These are phyloP conservation scores for slime mould (Dictyostelium discoideum) DNA, from an alignment of 78 protist genomes.

Conservation along the genomic window dicty_2.7 NC_007091.3:237001-237500, in stretches of 20 bases:
- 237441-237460: no score
- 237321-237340: neutral
- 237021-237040: constrained; percentile 64
- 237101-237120: constrained; percentile 52
- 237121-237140: constrained; percentile 56
- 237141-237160: constrained; percentile 43
- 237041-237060: constrained; percentile 47
- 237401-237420: neutral
- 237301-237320: neutral
- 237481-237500: neutral
- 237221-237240: neutral
- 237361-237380: neutral
- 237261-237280: neutral
- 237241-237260: neutral
- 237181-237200: neutral
- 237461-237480: neutral
- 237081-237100: constrained; percentile 51
- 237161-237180: constrained; percentile 13
- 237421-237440: no score
- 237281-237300: no score
- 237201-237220: constrained; percentile 11
- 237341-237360: neutral
- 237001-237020: constrained; percentile 55
- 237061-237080: constrained; percentile 6
- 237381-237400: neutral